Evolutionary conservation across 331 rosid species (phyloP).

Genomic region (Phaseolus coccineus): DNA sequence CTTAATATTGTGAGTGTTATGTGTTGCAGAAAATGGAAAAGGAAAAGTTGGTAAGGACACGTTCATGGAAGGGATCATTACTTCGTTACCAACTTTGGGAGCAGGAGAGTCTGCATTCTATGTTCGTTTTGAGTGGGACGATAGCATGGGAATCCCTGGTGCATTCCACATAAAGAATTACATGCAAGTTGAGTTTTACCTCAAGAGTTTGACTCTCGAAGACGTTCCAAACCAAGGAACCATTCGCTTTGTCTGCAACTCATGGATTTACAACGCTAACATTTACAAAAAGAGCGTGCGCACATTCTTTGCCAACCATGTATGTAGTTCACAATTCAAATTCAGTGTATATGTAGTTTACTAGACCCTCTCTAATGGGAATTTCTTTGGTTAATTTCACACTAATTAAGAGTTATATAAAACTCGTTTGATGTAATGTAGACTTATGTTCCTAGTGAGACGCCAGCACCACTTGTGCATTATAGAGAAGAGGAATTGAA

Average conservation of each 20-base stretch:
- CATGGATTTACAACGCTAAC: slow-evolving; percentile 69
- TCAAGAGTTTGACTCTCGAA: slow-evolving; percentile 63
- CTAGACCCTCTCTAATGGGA: background rate
- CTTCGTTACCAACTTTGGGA: slow-evolving; percentile 54
- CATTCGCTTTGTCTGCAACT: slow-evolving; percentile 69
- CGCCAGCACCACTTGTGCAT: slow-evolving; percentile 44
- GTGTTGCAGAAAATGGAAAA: slow-evolving; percentile 48
- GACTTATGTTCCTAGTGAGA: slow-evolving; percentile 48
- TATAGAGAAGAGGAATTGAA: slow-evolving; percentile 50
- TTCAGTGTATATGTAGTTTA: background rate
- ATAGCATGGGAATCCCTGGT: slow-evolving; percentile 63
- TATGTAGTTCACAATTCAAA: slow-evolving; percentile 3
- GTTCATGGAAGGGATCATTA: slow-evolving; percentile 63
- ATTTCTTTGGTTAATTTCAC: background rate
- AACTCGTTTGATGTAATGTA: background rate
- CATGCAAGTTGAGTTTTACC: slow-evolving; percentile 68
- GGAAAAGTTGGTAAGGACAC: slow-evolving; percentile 70
- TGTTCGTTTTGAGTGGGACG: slow-evolving; percentile 65
- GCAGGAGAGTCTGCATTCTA: slow-evolving; percentile 65
- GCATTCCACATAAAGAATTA: slow-evolving; percentile 67
- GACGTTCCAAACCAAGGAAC: slow-evolving; percentile 63
- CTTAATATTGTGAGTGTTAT: background rate
- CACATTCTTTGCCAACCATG: slow-evolving; percentile 74
- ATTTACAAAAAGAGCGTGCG: slow-evolving; percentile 54
- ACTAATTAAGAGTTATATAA: background rate